phyloP scores from a whole-genome alignment of 768 basidiomycete genomes.

The Agrocybe chaxingu region DNA sequence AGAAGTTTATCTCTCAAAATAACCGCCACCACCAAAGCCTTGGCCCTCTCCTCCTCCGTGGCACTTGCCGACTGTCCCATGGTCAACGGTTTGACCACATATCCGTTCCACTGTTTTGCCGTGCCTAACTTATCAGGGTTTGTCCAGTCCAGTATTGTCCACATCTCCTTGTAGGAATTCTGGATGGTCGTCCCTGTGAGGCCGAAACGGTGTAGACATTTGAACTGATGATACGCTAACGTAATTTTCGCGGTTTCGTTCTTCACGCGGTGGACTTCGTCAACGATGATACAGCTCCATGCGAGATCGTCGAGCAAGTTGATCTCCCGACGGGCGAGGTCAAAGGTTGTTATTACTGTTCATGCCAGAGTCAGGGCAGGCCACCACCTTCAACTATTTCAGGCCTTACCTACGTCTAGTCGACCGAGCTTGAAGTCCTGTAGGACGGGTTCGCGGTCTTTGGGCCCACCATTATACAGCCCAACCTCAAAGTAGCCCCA shows the following conservation, averaged over 20 bases:
- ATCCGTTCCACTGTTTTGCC: constrained; percentile 70
- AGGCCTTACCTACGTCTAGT: constrained; percentile 71
- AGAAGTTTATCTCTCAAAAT: constrained; percentile 65
- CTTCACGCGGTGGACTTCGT: constrained; percentile 91
- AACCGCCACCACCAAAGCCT: constrained; percentile 54
- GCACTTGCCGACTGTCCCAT: constrained; percentile 66
- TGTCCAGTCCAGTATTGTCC: constrained; percentile 93
- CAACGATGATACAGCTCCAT: constrained; percentile 75
- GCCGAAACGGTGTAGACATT: constrained; percentile 71
- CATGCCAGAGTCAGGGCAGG: constrained; percentile 6
- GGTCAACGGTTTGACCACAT: constrained; percentile 64
- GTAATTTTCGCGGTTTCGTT: constrained; percentile 68
- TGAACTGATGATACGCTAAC: constrained; percentile 66
- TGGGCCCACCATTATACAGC: constrained; percentile 52
- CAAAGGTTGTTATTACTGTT: constrained; percentile 80
- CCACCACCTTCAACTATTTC: neutral
- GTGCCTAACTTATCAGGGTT: constrained; percentile 78
- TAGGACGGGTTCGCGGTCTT: constrained; percentile 55
- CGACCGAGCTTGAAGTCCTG: constrained; percentile 78
- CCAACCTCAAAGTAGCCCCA: constrained; percentile 96
- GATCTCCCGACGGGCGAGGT: constrained; percentile 70
- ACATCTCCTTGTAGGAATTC: constrained; percentile 87
- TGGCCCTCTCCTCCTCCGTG: constrained; percentile 57
- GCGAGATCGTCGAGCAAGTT: constrained; percentile 63
- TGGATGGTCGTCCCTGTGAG: constrained; percentile 82